Base-by-base conservation (phyloP, 2,329 filamentous ascomycete species). In the Monosporascus cannonballus region DNA sequence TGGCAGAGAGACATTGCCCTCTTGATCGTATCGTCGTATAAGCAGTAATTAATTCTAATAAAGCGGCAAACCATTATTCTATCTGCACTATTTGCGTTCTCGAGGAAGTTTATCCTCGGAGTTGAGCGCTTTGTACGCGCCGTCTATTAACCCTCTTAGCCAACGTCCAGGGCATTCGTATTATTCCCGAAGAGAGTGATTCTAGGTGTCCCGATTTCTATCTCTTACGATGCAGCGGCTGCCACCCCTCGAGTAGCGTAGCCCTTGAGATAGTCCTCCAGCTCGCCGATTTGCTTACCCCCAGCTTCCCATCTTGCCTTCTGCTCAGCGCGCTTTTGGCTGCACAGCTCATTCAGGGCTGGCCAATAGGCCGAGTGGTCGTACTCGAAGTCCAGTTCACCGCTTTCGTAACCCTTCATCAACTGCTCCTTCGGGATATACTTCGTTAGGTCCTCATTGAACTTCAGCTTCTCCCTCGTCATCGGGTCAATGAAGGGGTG, bases 401-500 rank as follows among this genome's bases (percentile, higher is more conserved):
- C 93, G 47, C 86, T 85, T 61, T 76, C 77, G 63, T 88, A 85
- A 53, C 85, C 78, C 63, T 84, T 86, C 85, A 90, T 88, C 50
- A 99, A 81, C 69, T 97, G 93, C 63, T 86, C 78, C 7, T 84
- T 72, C 5, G 91, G 91, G 20, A 99, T 87, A 68, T 91, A 90
- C 60, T 88, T 77, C 61, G 79, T 80, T 76, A 96, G 85, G 67
- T 95, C 88, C 70, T 96, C 91, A 76, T 97, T 96, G 79, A 96
- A 96, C 75, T 94, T 95, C 75, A 99, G 85, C 78, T 99, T 99
- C 66, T 94, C 85, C 54, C 89, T 85, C 9, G 94, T 99, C 63
- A 92, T 76, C 7, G 94, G 94, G 71, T 99, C 94, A 73, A 99
- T 96, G 73, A 99, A 96, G 39, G 93, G 91, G 4, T 85, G 91